Evolutionary conservation across 225 moss, liverwort and hornwort genomes (phyloP).

Genomic region (Antitrichia curtipendula): DNA sequence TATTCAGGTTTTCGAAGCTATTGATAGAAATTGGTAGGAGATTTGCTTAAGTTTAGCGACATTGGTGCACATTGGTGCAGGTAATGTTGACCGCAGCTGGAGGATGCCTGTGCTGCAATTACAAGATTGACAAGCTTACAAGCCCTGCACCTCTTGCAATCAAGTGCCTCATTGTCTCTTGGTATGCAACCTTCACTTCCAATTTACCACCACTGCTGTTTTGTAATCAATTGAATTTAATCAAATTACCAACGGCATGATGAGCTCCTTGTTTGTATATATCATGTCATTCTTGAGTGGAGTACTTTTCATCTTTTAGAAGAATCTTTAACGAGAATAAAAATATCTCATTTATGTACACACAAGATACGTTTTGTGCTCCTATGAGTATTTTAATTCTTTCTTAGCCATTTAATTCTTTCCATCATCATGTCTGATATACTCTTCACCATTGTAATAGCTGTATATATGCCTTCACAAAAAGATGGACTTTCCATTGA

Average conservation of each 20-base stretch:
- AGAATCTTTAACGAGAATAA: background rate
- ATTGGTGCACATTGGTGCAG: background rate
- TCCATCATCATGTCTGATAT: background rate
- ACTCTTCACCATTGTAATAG: background rate
- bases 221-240: too few relatives aligned
- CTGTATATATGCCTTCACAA: background rate
- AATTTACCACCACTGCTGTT: background rate
- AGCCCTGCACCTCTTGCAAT: constrained; percentile 45
- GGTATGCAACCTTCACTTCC: background rate
- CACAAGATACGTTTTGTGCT: background rate
- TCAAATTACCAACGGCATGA: background rate
- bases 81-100: constrained; percentile 21
- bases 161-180: constrained; percentile 34
- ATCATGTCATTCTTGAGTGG: background rate
- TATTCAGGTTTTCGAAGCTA: background rate
- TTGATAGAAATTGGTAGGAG: background rate
- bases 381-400: background rate
- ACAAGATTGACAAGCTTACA: constrained; percentile 24
- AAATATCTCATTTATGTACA: background rate
- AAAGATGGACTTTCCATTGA: accelerated
- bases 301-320: too few relatives aligned
- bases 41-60: background rate
- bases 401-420: background rate
- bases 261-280: too few relatives aligned
- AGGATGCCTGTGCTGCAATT: constrained; percentile 37